Base-by-base conservation (phyloP, 805 yeast genomes). In the Novakomyces olei region DNA sequence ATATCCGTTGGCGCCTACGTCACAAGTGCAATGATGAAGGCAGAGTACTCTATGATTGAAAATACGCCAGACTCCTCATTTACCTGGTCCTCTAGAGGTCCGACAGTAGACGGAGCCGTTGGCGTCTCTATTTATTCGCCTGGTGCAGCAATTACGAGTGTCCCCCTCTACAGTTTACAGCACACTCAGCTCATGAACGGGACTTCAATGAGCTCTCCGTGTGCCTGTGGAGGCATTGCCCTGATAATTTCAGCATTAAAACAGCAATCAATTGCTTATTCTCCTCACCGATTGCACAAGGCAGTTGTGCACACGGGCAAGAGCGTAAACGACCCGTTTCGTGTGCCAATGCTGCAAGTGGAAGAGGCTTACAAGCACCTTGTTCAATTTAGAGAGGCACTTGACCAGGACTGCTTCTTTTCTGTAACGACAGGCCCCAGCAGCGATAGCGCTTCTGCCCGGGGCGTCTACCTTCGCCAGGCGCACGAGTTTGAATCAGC, bases 81-180 rank as follows among this genome's bases (percentile, higher is more conserved):
- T 23, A 30, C 33, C 28, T 30, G 33, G 33, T 30, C 26, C 17
- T 22, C 27, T 23, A 26, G 33, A 14, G 33, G 33, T 14, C 33
- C 33, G 22, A 30, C 33, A 3, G 15, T 23, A 10, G 33, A 30
- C 16, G 33, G 33, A 14, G 27, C 22, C n/a, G 17, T 15, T 14
- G 33, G 33, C 16, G 33, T 30, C 2, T 20, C 26, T 6, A 23
- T 30, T 27, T 22, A 22, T 20, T 26, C 33, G 10, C 33, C 33
- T 12, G 33, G 33, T 4, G 33, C 26, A 7, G 33, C 33, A 14
- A 30, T 30, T 30, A 30, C 33, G 5, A 23, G 19, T 14, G 33
- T 30, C 7, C 33, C 33, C 9, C 27, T 20, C 17, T 30, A 23
- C 15, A 19, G 26, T 15, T 20, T 20, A 4, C 33, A 30, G 26